Evolutionary conservation across 2,329 filamentous ascomycete species (phyloP).

Genomic region (Colletotrichum simmondsii): DNA sequence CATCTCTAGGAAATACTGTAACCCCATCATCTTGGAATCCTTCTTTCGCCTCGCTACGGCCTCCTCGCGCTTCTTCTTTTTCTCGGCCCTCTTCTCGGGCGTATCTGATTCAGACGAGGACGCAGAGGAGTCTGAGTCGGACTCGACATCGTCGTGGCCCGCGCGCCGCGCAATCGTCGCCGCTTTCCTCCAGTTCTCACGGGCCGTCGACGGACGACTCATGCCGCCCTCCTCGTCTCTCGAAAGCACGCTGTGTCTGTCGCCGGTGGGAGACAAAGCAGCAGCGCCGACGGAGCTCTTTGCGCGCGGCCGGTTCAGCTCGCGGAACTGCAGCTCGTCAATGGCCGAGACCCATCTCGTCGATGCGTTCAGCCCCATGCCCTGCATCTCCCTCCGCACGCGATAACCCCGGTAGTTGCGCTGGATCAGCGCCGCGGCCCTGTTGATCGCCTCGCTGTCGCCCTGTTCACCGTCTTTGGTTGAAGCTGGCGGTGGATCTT

Average conservation of each 20-base stretch:
- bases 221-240: constrained; percentile 23
- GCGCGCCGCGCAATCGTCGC: constrained; percentile 78
- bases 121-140: constrained; percentile 49
- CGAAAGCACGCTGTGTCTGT: constrained; percentile 25
- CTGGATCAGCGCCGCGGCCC: constrained; percentile 70
- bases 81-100: constrained; percentile 50
- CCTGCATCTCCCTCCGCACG: constrained; percentile 75
- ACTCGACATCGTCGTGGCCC: constrained; percentile 72
- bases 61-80: constrained; percentile 54
- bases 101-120: constrained; percentile 45
- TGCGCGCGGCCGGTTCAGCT: constrained; percentile 58
- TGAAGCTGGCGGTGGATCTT: constrained; percentile 5
- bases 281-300: constrained; percentile 41
- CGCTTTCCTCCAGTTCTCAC: constrained; percentile 80
- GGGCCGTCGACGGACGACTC: constrained; percentile 54
- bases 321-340: constrained; percentile 65
- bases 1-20: constrained; percentile 89
- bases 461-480: not conserved
- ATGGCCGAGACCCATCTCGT: constrained; percentile 78
- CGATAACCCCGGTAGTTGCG: constrained; percentile 83
- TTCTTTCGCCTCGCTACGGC: constrained; percentile 69
- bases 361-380: constrained; percentile 74
- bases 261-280: constrained; percentile 19
- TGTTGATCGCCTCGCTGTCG: constrained; percentile 41
- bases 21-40: constrained; percentile 81